Conservation (phyloP, 2,329 filamentous ascomycete species). For the Penicillium sp. region DNA sequence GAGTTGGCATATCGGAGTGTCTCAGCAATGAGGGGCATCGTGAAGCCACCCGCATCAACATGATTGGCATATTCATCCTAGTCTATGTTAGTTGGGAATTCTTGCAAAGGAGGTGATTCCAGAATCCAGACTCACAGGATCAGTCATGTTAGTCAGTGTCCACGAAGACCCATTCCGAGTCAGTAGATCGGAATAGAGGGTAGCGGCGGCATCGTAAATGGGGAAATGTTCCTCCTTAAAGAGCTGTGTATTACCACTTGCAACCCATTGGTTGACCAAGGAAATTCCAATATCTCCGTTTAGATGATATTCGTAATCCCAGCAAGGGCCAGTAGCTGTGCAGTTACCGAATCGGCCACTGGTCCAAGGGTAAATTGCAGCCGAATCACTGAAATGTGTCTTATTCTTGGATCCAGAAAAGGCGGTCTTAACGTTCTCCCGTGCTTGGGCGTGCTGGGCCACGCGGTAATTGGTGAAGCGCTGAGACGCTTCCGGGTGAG, state of each 20-base stretch:
- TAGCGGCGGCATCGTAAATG: conserved; percentile 61
- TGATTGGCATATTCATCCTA: conserved; percentile 65
- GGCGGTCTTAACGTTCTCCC: conserved; percentile 55
- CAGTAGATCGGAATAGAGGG: conserved; percentile 59
- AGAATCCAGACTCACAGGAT: conserved; percentile 53
- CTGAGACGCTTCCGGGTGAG: conserved; percentile 59
- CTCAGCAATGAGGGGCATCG: conserved; percentile 58
- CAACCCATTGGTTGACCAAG: conserved; percentile 58
- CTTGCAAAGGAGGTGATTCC: not conserved
- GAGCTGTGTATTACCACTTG: conserved; percentile 55
- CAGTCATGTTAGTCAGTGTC: conserved; percentile 62
- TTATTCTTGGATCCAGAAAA: conserved; percentile 58
- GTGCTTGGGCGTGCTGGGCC: conserved; percentile 57
- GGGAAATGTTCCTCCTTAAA: conserved; percentile 58
- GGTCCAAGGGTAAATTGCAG: conserved; percentile 66
- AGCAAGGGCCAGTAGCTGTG: conserved; percentile 61
- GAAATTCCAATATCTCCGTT: conserved; percentile 66
- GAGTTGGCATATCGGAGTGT: conserved; percentile 55
- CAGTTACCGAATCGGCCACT: conserved; percentile 65
- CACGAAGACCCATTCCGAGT: conserved; percentile 56
- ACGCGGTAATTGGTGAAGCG: conserved; percentile 63
- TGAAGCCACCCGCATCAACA: conserved; percentile 65
- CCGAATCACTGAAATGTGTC: conserved; percentile 54
- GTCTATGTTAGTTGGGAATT: not conserved
- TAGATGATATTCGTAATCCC: conserved; percentile 69